Evolutionary conservation across 129 eudicot genomes (phyloP).

Genomic region (Smallanthus sonchifolius): DNA sequence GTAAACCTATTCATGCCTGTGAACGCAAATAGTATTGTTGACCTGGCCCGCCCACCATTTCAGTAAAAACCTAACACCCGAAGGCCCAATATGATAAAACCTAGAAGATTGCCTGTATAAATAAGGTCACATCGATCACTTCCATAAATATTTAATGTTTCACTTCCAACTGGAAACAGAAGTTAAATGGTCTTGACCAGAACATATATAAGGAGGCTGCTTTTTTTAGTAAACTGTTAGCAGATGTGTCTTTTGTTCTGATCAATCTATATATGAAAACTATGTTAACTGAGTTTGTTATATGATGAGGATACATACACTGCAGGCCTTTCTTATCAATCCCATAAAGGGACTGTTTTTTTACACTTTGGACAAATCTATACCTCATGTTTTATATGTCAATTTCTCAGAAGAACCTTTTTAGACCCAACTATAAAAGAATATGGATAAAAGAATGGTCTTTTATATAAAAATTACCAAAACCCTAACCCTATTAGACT

Average conservation of each 20-base stretch:
- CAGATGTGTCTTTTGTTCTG: neutral
- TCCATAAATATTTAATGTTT: no score
- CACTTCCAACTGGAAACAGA: neutral
- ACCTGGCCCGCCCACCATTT: no score
- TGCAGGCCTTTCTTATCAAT: neutral
- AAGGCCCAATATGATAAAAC: no score
- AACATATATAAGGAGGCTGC: neutral
- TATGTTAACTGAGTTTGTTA: neutral
- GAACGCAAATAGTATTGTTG: no score
- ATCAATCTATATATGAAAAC: neutral
- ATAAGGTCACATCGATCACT: no score
- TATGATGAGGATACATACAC: neutral
- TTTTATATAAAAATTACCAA: neutral
- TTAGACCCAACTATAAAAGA: neutral
- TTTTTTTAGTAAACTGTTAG: neutral
- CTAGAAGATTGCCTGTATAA: no score
- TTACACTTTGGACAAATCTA: conserved; percentile 1
- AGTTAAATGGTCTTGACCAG: neutral
- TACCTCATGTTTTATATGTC: neutral
- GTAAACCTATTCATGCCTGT: no score
- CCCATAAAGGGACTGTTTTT: neutral
- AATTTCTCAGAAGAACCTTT: neutral
- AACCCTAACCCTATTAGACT: neutral
- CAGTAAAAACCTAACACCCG: no score
- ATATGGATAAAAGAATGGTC: neutral